Evolutionary conservation across 805 yeast species (phyloP), one percentile per base, ranked within the genome.

Genomic region (Candida rishiriensis): DNA sequence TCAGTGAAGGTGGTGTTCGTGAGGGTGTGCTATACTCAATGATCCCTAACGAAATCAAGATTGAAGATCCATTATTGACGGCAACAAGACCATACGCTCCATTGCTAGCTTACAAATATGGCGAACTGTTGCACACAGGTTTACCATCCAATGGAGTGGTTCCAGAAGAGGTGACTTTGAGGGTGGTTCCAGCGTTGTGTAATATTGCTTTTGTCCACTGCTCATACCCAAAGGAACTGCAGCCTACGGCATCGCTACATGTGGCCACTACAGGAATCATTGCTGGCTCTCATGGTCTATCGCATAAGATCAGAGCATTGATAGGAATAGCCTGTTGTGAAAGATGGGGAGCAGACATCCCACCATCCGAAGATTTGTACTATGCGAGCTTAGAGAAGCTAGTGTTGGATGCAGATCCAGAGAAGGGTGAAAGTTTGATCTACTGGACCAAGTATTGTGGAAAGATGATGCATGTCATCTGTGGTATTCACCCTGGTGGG

Each of bases 401-500:
- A 32, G 81, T 78, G 5, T 57, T 74, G 42, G 70, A 76, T 40
- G 63, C 70, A 1, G 68, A 65, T 39, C 64, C 67, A n/a, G 58
- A 60, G 36, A 50, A 57, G 17, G 70, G 70, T 30, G 76, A 73
- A 41, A 65, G 73, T 41, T 65, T 76, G 29, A 69, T 79, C 18
- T 83, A 85, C 78, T 84, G 90, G 90, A 83, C 88, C 2, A 73
- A 78, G 55, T 82, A 79, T 54, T 70, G 81, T 50, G 91, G 91
- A 26, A 76, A 81, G 42, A 72, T 84, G 51, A 82, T 84, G 87
- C 83, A 79, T 60, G 84, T 84, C 38, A 77, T 84, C 37, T 85
- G 90, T 60, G 88, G 88, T 60, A 83, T 85, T 42, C 85, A 81
- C 60, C 91, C 91, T 6, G 89, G 89, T 46, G 91, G 90, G 16